Percentiles rank a stretch among this genome's conserved stretches.
phyloP scores from a whole-genome alignment of 1,284 basidiomycete species.

The Rhodotorula sp. region DNA sequence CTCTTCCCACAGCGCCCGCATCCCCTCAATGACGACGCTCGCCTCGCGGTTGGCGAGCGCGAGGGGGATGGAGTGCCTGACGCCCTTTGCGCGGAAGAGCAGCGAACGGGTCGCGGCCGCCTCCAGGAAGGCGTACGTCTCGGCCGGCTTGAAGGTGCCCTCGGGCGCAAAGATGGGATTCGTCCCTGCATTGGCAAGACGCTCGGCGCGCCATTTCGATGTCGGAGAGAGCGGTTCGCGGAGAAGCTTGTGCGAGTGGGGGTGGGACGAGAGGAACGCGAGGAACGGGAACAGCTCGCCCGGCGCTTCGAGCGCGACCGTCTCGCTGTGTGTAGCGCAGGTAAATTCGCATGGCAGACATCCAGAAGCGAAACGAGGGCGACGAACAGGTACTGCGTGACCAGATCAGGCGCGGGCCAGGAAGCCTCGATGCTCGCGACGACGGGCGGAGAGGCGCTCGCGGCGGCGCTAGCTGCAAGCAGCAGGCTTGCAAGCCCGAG shows the following conservation, averaged over 20 bases:
- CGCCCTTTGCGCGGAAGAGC: slow-evolving; percentile 58
- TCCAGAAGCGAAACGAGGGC: slow-evolving; percentile 21
- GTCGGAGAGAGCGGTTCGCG: slow-evolving; percentile 37
- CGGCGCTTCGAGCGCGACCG: slow-evolving; percentile 63
- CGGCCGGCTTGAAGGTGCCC: slow-evolving; percentile 56
- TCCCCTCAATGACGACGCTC: slow-evolving; percentile 70
- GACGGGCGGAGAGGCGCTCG: slow-evolving; percentile 9
- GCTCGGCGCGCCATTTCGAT: slow-evolving; percentile 44
- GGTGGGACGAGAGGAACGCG: slow-evolving; percentile 61
- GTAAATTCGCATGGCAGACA: slow-evolving; percentile 1
- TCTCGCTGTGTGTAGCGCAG: slow-evolving; percentile 9
- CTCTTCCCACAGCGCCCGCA: slow-evolving; percentile 66
- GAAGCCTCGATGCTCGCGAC: slow-evolving; percentile 62
- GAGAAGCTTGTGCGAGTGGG: slow-evolving; percentile 44
- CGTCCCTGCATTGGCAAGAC: slow-evolving; percentile 48
- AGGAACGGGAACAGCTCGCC: slow-evolving; percentile 69
- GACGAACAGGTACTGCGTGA: slow-evolving; percentile 79
- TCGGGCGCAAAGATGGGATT: slow-evolving; percentile 50
- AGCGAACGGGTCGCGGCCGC: slow-evolving; percentile 54
- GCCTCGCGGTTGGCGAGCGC: slow-evolving; percentile 68
- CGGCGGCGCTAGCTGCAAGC: not conserved
- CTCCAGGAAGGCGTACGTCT: slow-evolving; percentile 48
- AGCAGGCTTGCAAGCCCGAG: not conserved
- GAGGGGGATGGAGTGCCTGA: slow-evolving; percentile 60
- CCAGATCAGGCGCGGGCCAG: slow-evolving; percentile 71